phyloP scores from a whole-genome alignment of 192 early-diverging fungal genomes.

The Coemansia sp. region DNA sequence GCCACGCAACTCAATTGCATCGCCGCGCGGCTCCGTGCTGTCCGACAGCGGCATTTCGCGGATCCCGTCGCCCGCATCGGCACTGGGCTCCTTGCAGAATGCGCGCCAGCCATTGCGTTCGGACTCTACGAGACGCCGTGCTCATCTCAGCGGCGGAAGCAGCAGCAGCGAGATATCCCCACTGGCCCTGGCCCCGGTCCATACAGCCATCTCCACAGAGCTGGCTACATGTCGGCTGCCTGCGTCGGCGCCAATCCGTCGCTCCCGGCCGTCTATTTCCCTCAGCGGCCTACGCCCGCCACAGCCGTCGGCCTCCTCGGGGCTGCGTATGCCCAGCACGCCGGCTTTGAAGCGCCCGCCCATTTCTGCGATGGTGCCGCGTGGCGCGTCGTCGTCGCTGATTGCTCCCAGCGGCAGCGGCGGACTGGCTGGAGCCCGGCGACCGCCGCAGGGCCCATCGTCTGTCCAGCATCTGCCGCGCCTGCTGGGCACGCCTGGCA shows the following conservation, averaged over 20 bases:
- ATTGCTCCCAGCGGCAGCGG: not conserved
- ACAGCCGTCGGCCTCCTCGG: not conserved
- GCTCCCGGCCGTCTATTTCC: constrained; percentile 2
- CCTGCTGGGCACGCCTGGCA: constrained; percentile 4
- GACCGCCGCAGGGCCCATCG: not conserved
- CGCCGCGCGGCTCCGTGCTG: constrained; percentile 9
- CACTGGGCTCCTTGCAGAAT: constrained; percentile 14
- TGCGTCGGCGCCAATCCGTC: not conserved
- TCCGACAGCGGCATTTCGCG: constrained; percentile 11
- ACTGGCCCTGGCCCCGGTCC: constrained; percentile 19
- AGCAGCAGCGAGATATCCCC: constrained; percentile 18
- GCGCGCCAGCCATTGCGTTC: constrained; percentile 28
- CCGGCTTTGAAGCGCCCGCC: constrained; percentile 3
- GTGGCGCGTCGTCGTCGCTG: constrained; percentile 2
- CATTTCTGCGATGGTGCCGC: not conserved
- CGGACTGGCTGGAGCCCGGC: constrained; percentile 6
- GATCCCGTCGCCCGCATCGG: constrained; percentile 9
- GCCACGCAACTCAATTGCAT: constrained; percentile 13
- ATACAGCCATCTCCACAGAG: constrained; percentile 9
- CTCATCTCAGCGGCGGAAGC: constrained; percentile 1
- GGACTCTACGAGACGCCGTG: constrained; percentile 12
- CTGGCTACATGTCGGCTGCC: constrained; percentile 4
- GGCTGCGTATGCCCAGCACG: constrained; percentile 4
- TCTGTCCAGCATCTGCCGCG: constrained; percentile 3
- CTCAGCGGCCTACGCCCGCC: constrained; percentile 7